These are phyloP conservation scores for Coccinonectria pachysandricola DNA, from an alignment of 2,329 filamentous ascomycete species.

Conservation along the genomic window DNA sequence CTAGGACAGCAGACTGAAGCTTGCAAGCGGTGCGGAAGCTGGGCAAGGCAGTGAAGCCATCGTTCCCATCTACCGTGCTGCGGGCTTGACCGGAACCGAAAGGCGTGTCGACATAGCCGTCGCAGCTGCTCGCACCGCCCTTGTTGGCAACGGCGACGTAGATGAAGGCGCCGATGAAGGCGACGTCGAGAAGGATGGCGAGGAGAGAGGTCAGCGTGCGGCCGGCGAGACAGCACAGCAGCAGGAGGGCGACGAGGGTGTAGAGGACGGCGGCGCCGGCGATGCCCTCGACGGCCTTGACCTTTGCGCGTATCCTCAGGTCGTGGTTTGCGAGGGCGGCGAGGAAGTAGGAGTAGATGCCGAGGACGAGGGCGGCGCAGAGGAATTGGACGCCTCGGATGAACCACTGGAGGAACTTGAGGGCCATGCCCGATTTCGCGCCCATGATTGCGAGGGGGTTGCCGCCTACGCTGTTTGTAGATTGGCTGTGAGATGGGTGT, in stretches of 20 bases:
- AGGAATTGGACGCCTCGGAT: slow-evolving; percentile 66
- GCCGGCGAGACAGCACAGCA: slow-evolving; percentile 73
- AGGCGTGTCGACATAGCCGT: slow-evolving; percentile 48
- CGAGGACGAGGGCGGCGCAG: slow-evolving; percentile 63
- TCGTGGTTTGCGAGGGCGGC: slow-evolving; percentile 58
- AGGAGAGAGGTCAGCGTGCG: slow-evolving; percentile 61
- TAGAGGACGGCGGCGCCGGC: slow-evolving; percentile 67
- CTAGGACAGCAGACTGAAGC: slow-evolving; percentile 67
- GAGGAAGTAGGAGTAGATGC: slow-evolving; percentile 78
- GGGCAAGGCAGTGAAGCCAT: slow-evolving; percentile 38
- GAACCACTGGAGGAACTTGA: slow-evolving; percentile 60
- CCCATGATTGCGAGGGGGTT: slow-evolving; percentile 20
- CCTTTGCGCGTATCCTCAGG: slow-evolving; percentile 50
- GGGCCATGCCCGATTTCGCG: slow-evolving; percentile 33
- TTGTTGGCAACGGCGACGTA: slow-evolving; percentile 71
- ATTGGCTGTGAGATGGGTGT: slow-evolving; percentile 1
- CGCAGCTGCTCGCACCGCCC: slow-evolving; percentile 56
- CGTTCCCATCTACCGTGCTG: slow-evolving; percentile 35
- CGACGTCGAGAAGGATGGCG: slow-evolving; percentile 65
- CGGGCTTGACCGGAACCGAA: slow-evolving; percentile 54
- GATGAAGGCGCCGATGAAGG: slow-evolving; percentile 67
- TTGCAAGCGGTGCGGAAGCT: slow-evolving; percentile 50
- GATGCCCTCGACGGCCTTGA: slow-evolving; percentile 69
- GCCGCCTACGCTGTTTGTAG: slow-evolving; percentile 1
- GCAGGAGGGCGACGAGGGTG: slow-evolving; percentile 57